A percentile compares a stretch with the other conserved stretches of the same genome.
Conservation (phyloP, 768 basidiomycete species). For the Amanita phalloides region DNA sequence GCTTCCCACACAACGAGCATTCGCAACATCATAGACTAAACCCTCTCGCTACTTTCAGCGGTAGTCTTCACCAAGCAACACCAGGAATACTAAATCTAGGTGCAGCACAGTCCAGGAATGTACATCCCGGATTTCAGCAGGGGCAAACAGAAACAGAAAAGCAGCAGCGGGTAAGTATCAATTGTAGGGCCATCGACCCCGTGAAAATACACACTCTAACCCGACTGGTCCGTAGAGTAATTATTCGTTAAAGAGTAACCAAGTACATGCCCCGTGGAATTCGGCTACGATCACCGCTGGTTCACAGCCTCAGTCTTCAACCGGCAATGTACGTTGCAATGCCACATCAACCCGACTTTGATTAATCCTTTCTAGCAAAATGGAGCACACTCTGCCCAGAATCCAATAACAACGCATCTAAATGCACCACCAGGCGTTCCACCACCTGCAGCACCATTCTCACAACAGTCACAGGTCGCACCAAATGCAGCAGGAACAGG, state of each 20-base stretch:
- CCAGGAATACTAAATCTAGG: constrained; percentile 61
- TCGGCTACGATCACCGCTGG: constrained; percentile 40
- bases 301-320: constrained; percentile 19
- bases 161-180: constrained; percentile 46
- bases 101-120: constrained; percentile 29
- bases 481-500: constrained; percentile 15
- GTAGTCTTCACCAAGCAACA: constrained; percentile 30
- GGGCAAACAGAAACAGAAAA: constrained; percentile 62
- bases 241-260: constrained; percentile 54
- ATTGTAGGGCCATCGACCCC: background rate
- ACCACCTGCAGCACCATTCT: constrained; percentile 18
- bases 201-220: background rate
- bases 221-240: constrained; percentile 30
- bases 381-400: constrained; percentile 29
- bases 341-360: background rate
- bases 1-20: constrained; percentile 41
- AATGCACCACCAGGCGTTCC: constrained; percentile 39
- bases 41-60: constrained; percentile 40
- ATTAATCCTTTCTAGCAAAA: constrained; percentile 25
- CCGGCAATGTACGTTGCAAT: constrained; percentile 3
- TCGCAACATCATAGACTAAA: constrained; percentile 46
- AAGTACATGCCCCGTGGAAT: constrained; percentile 56
- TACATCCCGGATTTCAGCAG: constrained; percentile 42
- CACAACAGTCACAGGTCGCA: constrained; percentile 10
- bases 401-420: constrained; percentile 34